A percentile compares a stretch with the other conserved stretches of the same genome.
phyloP scores from a whole-genome alignment of 2,329 filamentous ascomycete species.

The Colletotrichum paranaense region DNA sequence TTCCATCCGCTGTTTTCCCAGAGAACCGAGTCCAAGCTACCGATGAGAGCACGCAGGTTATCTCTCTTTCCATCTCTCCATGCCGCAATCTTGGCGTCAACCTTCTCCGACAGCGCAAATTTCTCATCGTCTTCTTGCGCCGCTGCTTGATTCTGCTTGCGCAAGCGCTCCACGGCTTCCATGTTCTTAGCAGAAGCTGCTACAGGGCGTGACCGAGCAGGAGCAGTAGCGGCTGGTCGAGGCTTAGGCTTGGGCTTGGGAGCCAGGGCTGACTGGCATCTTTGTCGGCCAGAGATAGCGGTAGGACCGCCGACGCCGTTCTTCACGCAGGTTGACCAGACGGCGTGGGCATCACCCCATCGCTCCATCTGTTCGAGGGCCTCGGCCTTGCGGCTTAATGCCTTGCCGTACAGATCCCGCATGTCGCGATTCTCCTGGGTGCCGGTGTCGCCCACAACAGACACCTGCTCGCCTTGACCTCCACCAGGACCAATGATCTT shows the following conservation, averaged over 20 bases:
- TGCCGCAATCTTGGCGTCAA: constrained; percentile 80
- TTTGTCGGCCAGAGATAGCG: constrained; percentile 85
- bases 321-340: constrained; percentile 88
- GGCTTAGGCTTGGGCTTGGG: constrained; percentile 69
- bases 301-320: constrained; percentile 86
- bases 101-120: constrained; percentile 86
- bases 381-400: constrained; percentile 93
- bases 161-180: constrained; percentile 84
- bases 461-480: constrained; percentile 84
- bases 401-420: constrained; percentile 94
- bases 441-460: constrained; percentile 69
- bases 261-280: constrained; percentile 88
- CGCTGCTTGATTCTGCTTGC: constrained; percentile 86
- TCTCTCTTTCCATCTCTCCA: constrained; percentile 95
- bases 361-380: constrained; percentile 95
- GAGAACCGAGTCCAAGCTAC: constrained; percentile 87
- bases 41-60: constrained; percentile 88
- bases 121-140: constrained; percentile 93
- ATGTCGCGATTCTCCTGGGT: constrained; percentile 80
- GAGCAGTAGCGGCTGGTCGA: constrained; percentile 47
- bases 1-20: constrained; percentile 97
- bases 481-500: constrained; percentile 81
- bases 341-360: constrained; percentile 83
- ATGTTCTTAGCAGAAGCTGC: constrained; percentile 65
- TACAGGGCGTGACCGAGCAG: constrained; percentile 49